These are phyloP conservation scores for Fusarium acutatum DNA, from an alignment of 2,329 filamentous ascomycete genomes.

Conservation along the genomic window DNA sequence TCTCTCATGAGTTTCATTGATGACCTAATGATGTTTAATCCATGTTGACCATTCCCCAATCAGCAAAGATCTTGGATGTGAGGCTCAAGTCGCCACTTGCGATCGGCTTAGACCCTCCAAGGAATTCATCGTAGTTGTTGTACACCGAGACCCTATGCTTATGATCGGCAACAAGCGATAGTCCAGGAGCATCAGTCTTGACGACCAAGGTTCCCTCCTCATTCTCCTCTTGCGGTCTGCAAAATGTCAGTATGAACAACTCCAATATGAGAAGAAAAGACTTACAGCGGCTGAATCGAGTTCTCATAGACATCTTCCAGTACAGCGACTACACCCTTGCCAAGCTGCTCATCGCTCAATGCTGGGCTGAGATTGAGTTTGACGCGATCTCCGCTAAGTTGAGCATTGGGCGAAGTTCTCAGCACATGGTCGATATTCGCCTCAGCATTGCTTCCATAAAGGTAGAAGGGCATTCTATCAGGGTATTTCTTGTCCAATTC, in stretches of 20 bases:
- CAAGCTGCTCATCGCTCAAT: neutral
- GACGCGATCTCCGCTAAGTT: neutral
- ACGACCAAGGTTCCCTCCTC: neutral
- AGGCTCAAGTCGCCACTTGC: neutral
- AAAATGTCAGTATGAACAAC: neutral
- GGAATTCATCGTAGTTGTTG: neutral
- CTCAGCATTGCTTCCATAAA: neutral
- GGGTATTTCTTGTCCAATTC: neutral
- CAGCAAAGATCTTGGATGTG: neutral
- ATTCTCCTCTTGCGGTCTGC: neutral
- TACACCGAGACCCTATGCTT: neutral
- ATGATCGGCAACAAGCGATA: neutral
- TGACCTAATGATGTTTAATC: fast-evolving
- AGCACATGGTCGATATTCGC: neutral
- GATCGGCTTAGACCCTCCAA: neutral
- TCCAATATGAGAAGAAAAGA: fast-evolving
- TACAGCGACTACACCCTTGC: neutral
- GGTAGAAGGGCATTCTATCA: neutral
- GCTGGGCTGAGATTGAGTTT: neutral
- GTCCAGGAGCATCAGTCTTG: neutral
- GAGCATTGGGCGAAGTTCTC: neutral
- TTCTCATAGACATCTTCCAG: neutral
- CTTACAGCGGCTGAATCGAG: neutral
- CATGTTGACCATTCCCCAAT: neutral
- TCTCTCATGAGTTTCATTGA: neutral